A percentile compares a stretch with the other conserved stretches of the same genome.
Conservation (phyloP, 2,329 filamentous ascomycete species). For the Boeremia exigua region DNA sequence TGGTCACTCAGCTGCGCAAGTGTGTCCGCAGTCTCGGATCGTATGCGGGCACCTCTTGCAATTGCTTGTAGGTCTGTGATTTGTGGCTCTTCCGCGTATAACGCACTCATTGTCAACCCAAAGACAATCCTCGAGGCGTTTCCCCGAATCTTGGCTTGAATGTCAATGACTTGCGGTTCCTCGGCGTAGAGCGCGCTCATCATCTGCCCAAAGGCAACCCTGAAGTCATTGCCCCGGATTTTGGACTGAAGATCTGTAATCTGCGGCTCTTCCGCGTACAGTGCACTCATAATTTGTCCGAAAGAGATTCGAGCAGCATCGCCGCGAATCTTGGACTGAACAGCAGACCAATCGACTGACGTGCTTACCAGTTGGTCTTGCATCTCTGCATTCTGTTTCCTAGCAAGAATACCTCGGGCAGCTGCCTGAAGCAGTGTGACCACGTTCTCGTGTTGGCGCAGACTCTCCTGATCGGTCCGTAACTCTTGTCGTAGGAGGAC, state of each 20-base stretch:
- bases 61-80: slow-evolving; percentile 51
- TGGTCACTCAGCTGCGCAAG: slow-evolving; percentile 53
- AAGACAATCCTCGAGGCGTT: slow-evolving; percentile 33
- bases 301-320: slow-evolving; percentile 35
- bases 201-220: slow-evolving; percentile 35
- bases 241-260: slow-evolving; percentile 54
- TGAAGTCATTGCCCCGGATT: slow-evolving; percentile 46
- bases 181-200: slow-evolving; percentile 43
- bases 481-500: slow-evolving; percentile 48
- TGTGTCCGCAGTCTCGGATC: slow-evolving; percentile 39
- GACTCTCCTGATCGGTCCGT: slow-evolving; percentile 41
- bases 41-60: slow-evolving; percentile 45
- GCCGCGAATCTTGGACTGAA: slow-evolving; percentile 57
- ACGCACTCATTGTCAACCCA: slow-evolving; percentile 37
- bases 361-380: slow-evolving; percentile 51
- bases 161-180: slow-evolving; percentile 36
- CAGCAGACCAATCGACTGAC: slow-evolving; percentile 48
- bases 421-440: slow-evolving; percentile 68
- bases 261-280: slow-evolving; percentile 38
- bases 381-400: slow-evolving; percentile 49
- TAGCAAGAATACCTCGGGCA: slow-evolving; percentile 59
- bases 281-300: slow-evolving; percentile 38
- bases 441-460: slow-evolving; percentile 48
- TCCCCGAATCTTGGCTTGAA: slow-evolving; percentile 55
- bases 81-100: slow-evolving; percentile 38